A percentile compares a stretch with the other conserved stretches of the same genome.
Conservation (phyloP, 2,329 filamentous ascomycete species). For the Monilinia fructigena region DNA sequence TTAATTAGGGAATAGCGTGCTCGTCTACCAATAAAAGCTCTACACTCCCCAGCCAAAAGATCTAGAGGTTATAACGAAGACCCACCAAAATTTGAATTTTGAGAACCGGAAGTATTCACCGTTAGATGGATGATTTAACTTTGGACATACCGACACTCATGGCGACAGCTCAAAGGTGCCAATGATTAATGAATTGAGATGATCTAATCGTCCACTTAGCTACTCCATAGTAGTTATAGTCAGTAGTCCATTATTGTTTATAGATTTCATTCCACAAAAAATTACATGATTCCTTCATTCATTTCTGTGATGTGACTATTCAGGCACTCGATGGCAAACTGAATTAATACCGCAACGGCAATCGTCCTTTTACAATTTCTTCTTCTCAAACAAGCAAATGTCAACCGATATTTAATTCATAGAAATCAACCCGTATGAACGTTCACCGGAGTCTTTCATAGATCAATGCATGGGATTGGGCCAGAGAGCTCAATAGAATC, state of each 20-base stretch:
- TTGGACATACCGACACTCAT: neutral
- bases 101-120: neutral
- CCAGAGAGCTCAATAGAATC: neutral
- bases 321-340: neutral
- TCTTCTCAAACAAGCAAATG: neutral
- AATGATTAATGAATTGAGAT: neutral
- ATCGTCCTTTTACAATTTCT: neutral
- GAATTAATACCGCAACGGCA: neutral
- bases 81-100: neutral
- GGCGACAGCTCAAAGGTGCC: neutral
- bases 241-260: neutral
- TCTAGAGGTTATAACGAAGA: constrained; percentile 1
- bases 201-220: neutral
- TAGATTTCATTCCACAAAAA: neutral
- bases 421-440: neutral
- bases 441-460: neutral
- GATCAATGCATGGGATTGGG: neutral
- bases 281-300: neutral
- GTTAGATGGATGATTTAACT: neutral
- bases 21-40: constrained; percentile 1
- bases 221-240: neutral
- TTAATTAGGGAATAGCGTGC: neutral
- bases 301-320: neutral
- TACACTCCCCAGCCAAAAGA: neutral
- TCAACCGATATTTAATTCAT: neutral